Percentiles rank a stretch among this genome's conserved stretches.
These are phyloP conservation scores for Choanephora cucurbitarum DNA, from an alignment of 371 early-diverging fungal species.

Conservation along the genomic window DNA sequence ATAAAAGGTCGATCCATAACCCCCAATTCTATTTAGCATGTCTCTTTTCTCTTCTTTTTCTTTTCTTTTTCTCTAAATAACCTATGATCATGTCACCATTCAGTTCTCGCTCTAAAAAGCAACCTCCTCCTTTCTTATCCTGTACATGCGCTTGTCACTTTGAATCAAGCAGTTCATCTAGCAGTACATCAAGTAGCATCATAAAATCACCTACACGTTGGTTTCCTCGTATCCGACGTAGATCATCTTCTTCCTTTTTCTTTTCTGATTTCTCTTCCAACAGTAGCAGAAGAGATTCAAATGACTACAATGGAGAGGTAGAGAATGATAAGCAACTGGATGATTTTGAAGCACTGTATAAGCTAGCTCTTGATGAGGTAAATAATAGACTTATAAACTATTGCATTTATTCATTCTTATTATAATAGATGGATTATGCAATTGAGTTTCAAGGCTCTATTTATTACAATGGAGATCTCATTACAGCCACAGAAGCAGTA, in stretches of 20 bases:
- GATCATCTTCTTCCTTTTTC: constrained; percentile 16
- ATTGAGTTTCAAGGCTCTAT: constrained; percentile 29
- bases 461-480: constrained; percentile 26
- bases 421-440: constrained; percentile 26
- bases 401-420: background rate
- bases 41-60: constrained; percentile 5
- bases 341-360: constrained; percentile 16
- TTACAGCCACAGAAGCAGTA: constrained; percentile 21
- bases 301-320: constrained; percentile 5
- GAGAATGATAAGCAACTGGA: constrained; percentile 15
- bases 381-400: no score
- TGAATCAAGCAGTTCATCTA: background rate
- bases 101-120: constrained; percentile 12
- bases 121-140: background rate
- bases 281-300: constrained; percentile 1
- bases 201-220: constrained; percentile 21
- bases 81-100: constrained; percentile 13
- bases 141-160: constrained; percentile 25
- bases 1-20: background rate
- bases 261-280: background rate
- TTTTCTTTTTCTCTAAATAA: background rate
- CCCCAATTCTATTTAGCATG: no score
- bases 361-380: constrained; percentile 30
- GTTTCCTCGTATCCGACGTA: constrained; percentile 30
- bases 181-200: background rate